These are phyloP conservation scores for Crithidia thermophila DNA, from an alignment of 208 protist species.

Conservation along the genomic window DNA sequence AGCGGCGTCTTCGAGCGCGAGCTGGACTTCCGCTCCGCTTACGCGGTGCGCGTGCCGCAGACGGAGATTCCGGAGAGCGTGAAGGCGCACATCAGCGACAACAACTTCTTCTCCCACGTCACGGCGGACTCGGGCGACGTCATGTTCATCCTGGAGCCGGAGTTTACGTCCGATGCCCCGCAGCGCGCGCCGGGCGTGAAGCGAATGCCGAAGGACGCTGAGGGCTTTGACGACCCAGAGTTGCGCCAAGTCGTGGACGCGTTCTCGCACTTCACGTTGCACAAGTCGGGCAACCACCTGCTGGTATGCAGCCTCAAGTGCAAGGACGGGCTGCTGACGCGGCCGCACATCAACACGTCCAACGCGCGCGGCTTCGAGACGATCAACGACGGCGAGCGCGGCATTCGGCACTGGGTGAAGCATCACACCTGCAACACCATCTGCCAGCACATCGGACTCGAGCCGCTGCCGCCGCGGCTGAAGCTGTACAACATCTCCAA, in stretches of 20 bases:
- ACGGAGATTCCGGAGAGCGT: conserved; percentile 24
- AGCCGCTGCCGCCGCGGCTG: conserved; percentile 19
- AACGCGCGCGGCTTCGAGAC: conserved; percentile 38
- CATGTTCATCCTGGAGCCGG: conserved; percentile 38
- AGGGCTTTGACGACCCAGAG: conserved; percentile 27
- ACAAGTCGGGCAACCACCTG: conserved; percentile 27
- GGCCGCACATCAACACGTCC: conserved; percentile 43
- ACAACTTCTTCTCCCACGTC: conserved; percentile 27
- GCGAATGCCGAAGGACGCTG: conserved; percentile 21
- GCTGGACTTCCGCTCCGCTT: conserved; percentile 26
- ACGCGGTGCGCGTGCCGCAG: conserved; percentile 28
- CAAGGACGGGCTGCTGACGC: conserved; percentile 36
- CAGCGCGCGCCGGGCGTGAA: conserved; percentile 1
- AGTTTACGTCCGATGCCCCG: conserved; percentile 9
- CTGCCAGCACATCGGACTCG: conserved; percentile 26
- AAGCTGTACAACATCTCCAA: conserved; percentile 31
- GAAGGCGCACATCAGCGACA: conserved; percentile 1
- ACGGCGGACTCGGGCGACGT: conserved; percentile 35
- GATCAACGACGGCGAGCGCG: conserved; percentile 34
- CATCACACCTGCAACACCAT: conserved; percentile 37
- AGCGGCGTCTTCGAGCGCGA: conserved; percentile 21
- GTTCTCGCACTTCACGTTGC: conserved; percentile 60
- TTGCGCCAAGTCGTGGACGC: conserved; percentile 52
- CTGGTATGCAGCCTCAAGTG: conserved; percentile 45
- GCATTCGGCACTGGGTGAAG: conserved; percentile 35